Evolutionary conservation across 1,284 basidiomycete genomes (phyloP).

Genomic region (Ganoderma boninense): DNA sequence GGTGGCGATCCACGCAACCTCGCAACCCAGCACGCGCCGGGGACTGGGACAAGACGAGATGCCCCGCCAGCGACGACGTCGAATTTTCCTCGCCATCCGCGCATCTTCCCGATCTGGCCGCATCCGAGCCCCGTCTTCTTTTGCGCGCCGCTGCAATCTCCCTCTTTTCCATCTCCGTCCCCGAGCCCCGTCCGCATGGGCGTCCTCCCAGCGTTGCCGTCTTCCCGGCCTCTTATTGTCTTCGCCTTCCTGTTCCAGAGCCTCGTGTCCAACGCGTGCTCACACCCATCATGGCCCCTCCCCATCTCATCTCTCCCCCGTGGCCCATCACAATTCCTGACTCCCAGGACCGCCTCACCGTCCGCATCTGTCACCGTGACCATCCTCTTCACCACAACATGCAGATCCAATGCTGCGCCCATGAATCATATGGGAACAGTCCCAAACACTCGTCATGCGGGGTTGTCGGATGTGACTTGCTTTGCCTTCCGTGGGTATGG

Average conservation of each 20-base stretch:
- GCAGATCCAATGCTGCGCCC: slow-evolving; percentile 1
- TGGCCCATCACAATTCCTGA: slow-evolving; percentile 24
- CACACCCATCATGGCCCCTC: slow-evolving; percentile 6
- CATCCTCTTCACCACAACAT: slow-evolving; percentile 16
- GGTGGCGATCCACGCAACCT: slow-evolving; percentile 24
- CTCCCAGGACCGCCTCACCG: slow-evolving; percentile 4
- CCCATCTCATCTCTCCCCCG: slow-evolving; percentile 8
- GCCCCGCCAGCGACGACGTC: slow-evolving; percentile 9
- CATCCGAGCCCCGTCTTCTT: slow-evolving; percentile 10
- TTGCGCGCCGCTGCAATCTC: slow-evolving; percentile 29
- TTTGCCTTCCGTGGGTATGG: not conserved
- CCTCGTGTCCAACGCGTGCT: slow-evolving; percentile 33
- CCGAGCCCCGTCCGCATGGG: slow-evolving; percentile 13
- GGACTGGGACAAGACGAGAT: slow-evolving; percentile 3
- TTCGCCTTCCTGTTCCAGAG: slow-evolving; percentile 36
- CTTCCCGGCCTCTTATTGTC: slow-evolving; percentile 37
- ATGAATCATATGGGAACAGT: not conserved
- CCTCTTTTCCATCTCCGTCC: slow-evolving; percentile 14
- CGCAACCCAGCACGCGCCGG: slow-evolving; percentile 22
- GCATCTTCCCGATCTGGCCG: slow-evolving; percentile 2
- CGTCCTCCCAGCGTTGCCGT: slow-evolving; percentile 31
- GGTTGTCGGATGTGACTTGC: slow-evolving; percentile 5
- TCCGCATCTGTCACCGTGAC: slow-evolving; percentile 4
- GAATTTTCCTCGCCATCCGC: not conserved
- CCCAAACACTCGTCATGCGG: slow-evolving; percentile 17